Evolutionary conservation across 2,329 filamentous ascomycete genomes (phyloP).

Genomic region (Coniochaeta sp.): DNA sequence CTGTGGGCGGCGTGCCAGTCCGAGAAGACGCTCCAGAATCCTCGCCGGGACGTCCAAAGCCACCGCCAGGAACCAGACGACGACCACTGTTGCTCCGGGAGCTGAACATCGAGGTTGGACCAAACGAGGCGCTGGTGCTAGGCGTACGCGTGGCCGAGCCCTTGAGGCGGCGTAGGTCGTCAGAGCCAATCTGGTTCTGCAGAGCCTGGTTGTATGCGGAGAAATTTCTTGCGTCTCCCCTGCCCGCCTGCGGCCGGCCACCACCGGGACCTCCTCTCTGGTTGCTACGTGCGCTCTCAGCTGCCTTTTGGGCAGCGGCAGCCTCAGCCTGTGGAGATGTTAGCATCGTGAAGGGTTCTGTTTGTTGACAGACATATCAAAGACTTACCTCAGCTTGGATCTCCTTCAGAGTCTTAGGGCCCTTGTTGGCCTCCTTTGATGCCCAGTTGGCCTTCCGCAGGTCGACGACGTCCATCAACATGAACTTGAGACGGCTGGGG

Average conservation of each 20-base stretch:
- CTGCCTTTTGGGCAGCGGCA: constrained; percentile 70
- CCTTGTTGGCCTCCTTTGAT: constrained; percentile 86
- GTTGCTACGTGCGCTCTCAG: constrained; percentile 54
- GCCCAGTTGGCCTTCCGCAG: constrained; percentile 70
- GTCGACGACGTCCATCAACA: constrained; percentile 92
- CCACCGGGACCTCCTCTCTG: constrained; percentile 56
- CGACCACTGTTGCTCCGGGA: constrained; percentile 89
- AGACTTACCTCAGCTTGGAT: constrained; percentile 70
- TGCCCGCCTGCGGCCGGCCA: constrained; percentile 58
- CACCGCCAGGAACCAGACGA: constrained; percentile 67
- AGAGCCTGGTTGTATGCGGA: constrained; percentile 65
- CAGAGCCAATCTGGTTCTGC: constrained; percentile 82
- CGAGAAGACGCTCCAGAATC: constrained; percentile 84
- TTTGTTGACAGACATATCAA: neutral
- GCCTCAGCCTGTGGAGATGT: constrained; percentile 52
- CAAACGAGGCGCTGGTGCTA: constrained; percentile 60
- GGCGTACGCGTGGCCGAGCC: constrained; percentile 49
- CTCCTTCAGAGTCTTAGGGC: constrained; percentile 92
- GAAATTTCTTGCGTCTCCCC: constrained; percentile 82
- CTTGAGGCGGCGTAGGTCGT: constrained; percentile 83
- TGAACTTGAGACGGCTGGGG: constrained; percentile 84
- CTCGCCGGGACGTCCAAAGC: constrained; percentile 66
- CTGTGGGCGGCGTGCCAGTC: constrained; percentile 74
- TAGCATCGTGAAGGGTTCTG: constrained; percentile 2
- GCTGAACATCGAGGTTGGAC: constrained; percentile 79